Percentiles rank a stretch among this genome's conserved stretches.
These are phyloP conservation scores for Hermanozyma aechmeae DNA, from an alignment of 805 yeast genomes.

Conservation along the genomic window DNA sequence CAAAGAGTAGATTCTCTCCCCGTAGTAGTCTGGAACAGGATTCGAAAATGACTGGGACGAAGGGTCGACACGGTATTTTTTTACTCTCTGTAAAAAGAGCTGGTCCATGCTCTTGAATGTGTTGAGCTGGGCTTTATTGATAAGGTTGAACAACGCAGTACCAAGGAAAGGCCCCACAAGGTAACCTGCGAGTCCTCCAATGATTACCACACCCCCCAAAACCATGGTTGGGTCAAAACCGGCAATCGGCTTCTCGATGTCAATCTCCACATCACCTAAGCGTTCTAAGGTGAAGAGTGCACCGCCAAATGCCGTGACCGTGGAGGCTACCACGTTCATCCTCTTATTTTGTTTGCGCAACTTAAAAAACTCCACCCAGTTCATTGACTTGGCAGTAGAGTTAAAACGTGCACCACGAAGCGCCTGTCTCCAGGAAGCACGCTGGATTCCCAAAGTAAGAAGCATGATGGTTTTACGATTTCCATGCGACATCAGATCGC, in stretches of 20 bases:
- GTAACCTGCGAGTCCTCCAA: slow-evolving; percentile 71
- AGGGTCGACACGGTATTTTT: slow-evolving; percentile 83
- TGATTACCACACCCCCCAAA: slow-evolving; percentile 61
- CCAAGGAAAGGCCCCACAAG: slow-evolving; percentile 77
- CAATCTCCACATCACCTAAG: slow-evolving; percentile 75
- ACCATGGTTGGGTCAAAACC: slow-evolving; percentile 89
- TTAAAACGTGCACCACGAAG: slow-evolving; percentile 14
- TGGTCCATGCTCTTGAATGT: slow-evolving; percentile 56
- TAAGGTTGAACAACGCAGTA: slow-evolving; percentile 52
- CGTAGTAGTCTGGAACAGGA: slow-evolving; percentile 98
- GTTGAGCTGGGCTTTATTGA: slow-evolving; percentile 36
- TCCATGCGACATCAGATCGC: too few relatives aligned
- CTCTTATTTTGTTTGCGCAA: slow-evolving; percentile 70
- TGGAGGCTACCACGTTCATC: slow-evolving; percentile 59
- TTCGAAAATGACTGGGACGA: slow-evolving; percentile 80
- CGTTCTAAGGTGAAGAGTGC: slow-evolving; percentile 63
- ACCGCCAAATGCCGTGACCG: slow-evolving; percentile 57
- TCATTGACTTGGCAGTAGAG: slow-evolving; percentile 21
- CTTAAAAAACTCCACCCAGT: slow-evolving; percentile 75
- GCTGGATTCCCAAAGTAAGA: too few relatives aligned
- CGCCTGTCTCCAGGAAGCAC: too few relatives aligned
- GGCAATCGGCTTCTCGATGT: slow-evolving; percentile 73
- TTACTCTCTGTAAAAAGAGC: slow-evolving; percentile 64
- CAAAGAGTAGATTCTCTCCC: slow-evolving; percentile 85
- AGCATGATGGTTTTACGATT: too few relatives aligned